Conservation (phyloP, 495 filamentous ascomycete genomes). For the Extremus antarcticus region DNA sequence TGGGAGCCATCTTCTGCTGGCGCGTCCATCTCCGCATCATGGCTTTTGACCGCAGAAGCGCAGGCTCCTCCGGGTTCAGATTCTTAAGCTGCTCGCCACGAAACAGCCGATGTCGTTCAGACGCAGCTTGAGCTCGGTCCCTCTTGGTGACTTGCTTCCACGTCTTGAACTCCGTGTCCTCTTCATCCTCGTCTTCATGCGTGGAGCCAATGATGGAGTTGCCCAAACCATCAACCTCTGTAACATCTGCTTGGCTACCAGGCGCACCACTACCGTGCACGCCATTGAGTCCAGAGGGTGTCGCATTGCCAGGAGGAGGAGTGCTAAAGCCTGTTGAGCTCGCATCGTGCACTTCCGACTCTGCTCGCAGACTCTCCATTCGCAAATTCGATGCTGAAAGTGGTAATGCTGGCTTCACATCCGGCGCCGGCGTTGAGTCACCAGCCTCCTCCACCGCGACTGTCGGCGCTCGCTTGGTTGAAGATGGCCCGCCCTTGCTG, state of each 20-base stretch:
- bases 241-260: conserved; percentile 63
- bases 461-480: conserved; percentile 49
- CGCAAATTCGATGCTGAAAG: conserved; percentile 37
- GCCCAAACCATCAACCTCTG: conserved; percentile 63
- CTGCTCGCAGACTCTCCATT: conserved; percentile 42
- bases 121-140: conserved; percentile 76
- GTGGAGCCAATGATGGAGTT: conserved; percentile 27
- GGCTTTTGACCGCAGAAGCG: conserved; percentile 63
- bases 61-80: conserved; percentile 78
- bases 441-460: conserved; percentile 45
- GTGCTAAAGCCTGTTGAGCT: conserved; percentile 77
- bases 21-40: conserved; percentile 75
- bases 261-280: conserved; percentile 40
- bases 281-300: conserved; percentile 65
- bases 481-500: conserved; percentile 29
- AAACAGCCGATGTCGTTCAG: conserved; percentile 72
- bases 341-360: conserved; percentile 56
- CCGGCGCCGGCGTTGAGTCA: conserved; percentile 50
- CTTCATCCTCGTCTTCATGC: conserved; percentile 45
- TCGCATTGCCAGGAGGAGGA: conserved; percentile 65
- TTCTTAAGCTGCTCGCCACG: conserved; percentile 73
- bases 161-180: conserved; percentile 87
- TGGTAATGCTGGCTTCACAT: conserved; percentile 47
- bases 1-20: conserved; percentile 52
- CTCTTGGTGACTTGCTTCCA: conserved; percentile 99